Evolutionary conservation across 1,284 basidiomycete species (phyloP).

Genomic region (Microbotryomycetes sp.): DNA sequence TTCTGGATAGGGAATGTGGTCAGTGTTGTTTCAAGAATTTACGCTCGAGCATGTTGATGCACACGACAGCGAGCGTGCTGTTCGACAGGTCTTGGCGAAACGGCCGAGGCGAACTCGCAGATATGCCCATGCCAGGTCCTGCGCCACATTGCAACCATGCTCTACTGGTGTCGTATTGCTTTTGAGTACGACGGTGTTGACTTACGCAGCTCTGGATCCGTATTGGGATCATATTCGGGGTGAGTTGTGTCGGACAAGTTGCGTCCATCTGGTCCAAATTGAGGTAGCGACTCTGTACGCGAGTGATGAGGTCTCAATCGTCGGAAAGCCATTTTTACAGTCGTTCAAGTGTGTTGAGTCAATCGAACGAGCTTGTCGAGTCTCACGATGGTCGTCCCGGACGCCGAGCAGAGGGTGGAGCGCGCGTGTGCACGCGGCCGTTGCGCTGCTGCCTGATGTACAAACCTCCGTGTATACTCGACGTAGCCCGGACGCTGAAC

Average conservation of each 20-base stretch:
- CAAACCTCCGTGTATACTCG: no score
- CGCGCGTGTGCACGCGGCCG: no score
- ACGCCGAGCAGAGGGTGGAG: no score
- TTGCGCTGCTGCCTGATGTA: no score
- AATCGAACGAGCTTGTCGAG: no score
- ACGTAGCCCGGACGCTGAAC: no score
- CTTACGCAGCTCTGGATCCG: conserved; percentile 32
- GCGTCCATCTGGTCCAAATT: conserved; percentile 21
- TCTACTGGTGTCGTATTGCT: background rate
- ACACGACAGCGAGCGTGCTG: no score
- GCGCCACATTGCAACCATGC: background rate
- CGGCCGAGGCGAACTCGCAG: background rate
- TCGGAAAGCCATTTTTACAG: background rate
- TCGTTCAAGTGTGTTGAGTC: no score
- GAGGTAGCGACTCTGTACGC: conserved; percentile 1
- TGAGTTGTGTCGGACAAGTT: conserved; percentile 25
- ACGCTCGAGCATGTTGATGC: no score
- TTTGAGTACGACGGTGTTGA: background rate
- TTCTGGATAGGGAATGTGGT: conserved; percentile 38
- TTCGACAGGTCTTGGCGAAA: no score
- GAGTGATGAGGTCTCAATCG: background rate
- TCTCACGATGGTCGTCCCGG: no score
- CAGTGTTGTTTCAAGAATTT: background rate
- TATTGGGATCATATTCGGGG: conserved; percentile 29
- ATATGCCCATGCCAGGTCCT: background rate